Evolutionary conservation across 2,329 filamentous ascomycete genomes (phyloP).

Genomic region (Cytospora paraplurivora): DNA sequence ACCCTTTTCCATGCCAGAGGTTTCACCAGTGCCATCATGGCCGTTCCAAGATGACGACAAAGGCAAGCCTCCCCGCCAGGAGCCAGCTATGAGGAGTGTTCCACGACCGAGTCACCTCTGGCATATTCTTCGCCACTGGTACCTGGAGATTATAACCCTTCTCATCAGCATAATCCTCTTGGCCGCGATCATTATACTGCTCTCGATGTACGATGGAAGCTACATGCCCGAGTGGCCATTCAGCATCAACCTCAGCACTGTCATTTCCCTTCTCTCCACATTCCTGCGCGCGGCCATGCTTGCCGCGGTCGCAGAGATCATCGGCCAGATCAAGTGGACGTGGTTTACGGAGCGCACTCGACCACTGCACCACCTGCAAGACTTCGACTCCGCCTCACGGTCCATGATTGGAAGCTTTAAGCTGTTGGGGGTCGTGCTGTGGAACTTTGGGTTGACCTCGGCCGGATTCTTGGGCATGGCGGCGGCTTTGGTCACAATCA

Average conservation of each 20-base stretch:
- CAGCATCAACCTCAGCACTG: conserved; percentile 33
- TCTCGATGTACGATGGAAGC: conserved; percentile 17
- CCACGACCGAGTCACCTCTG: conserved; percentile 15
- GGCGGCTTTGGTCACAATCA: conserved; percentile 33
- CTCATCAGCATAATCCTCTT: conserved; percentile 19
- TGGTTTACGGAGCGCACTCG: conserved; percentile 36
- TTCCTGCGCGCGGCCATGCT: conserved; percentile 34
- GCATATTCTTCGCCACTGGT: conserved; percentile 21
- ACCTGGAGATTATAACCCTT: conserved; percentile 23
- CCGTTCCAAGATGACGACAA: conserved; percentile 8
- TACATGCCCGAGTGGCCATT: conserved; percentile 32
- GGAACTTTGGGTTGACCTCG: conserved; percentile 25
- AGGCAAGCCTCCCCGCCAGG: neutral
- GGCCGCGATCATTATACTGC: conserved; percentile 20
- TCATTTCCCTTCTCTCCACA: conserved; percentile 30
- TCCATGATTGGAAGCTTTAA: conserved; percentile 34
- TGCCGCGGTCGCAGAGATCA: conserved; percentile 35
- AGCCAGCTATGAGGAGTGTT: neutral
- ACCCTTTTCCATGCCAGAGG: neutral
- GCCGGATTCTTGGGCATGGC: conserved; percentile 29
- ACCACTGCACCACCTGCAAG: conserved; percentile 36
- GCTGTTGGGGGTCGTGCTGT: conserved; percentile 31
- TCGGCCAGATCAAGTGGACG: conserved; percentile 39
- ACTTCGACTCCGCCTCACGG: conserved; percentile 38
- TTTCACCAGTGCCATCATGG: neutral